Base-by-base conservation (phyloP, 441 rosid species). In the Pelargonium australe region DNA sequence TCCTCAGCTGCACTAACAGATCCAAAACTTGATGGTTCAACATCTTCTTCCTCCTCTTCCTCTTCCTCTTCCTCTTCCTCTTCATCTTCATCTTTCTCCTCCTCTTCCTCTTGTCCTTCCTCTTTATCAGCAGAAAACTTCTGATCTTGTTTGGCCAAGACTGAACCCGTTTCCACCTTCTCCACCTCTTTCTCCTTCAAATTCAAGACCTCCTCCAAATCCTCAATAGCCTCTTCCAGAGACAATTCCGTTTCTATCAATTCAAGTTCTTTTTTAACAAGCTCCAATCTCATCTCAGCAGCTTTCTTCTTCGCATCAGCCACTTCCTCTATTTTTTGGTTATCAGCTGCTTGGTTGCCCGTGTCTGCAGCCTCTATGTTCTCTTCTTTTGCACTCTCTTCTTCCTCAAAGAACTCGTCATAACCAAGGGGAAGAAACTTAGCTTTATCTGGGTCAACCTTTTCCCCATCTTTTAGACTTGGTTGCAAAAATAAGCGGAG, bases 401-500 rank as follows among this genome's bases (percentile, higher is more conserved):
- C 86, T 72, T 64, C 64, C 77, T 96, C 97, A 64, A 83, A 89
- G 74, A 90, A 92, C 66, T 89, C 98, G 37, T 90, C 98, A 67
- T 80, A 89, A 74, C 96, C 98, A 19, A 89, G 86, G 49, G 97
- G 97, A 71, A 92, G 86, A 69, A 89, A 90, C 80, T 83, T 79
- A 49, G 72, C 81, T 76, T 89, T 85, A 62, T 77, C 62, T 0
- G 84, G 85, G 78, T 92, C 94, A 37, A 82, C 69, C 14, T 85
- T 90, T 79, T 90, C 91, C 25, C 89, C 96, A 10, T 85, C 91
- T 77, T 86, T 70, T 66, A 88, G 19, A 77, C 81, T 79, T 28
- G 95, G 98, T 80, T 92, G 96, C 95, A 91, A 90, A 81, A 87
- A 88, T 68, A 92, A 79, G 60, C 95, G 84, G 63, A 90, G 5